Evolutionary conservation across 371 early-diverging fungal genomes (phyloP).

Genomic region (Basidiobolus meristosporus): DNA sequence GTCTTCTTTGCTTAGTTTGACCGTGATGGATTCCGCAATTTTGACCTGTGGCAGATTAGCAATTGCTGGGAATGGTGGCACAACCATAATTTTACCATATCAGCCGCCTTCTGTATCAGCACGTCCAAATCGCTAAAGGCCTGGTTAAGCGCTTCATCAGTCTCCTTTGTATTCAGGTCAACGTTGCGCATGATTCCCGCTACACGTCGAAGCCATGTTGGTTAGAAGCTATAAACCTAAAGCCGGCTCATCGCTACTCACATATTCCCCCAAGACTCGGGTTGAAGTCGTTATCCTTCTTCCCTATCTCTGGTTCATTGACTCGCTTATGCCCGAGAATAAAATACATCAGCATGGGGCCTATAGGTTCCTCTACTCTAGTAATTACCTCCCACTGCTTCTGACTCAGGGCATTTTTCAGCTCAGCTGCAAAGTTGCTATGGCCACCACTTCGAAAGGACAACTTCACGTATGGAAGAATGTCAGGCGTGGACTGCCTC

Average conservation of each 20-base stretch:
- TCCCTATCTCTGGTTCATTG: neutral
- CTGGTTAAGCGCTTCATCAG: slow-evolving; percentile 43
- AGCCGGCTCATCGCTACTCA: neutral
- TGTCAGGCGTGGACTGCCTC: slow-evolving; percentile 2
- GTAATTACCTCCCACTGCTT: slow-evolving; percentile 41
- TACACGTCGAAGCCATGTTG: slow-evolving; percentile 3
- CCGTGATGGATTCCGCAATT: slow-evolving; percentile 55
- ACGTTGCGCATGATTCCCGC: slow-evolving; percentile 57
- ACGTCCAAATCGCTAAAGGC: slow-evolving; percentile 76
- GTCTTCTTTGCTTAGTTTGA: slow-evolving; percentile 29
- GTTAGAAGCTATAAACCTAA: neutral
- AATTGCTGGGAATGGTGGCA: slow-evolving; percentile 7
- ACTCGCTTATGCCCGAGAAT: neutral
- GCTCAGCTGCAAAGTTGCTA: slow-evolving; percentile 25
- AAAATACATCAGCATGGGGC: no score
- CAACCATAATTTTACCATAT: slow-evolving; percentile 45
- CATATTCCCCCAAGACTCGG: slow-evolving; percentile 3
- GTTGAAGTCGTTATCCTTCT: neutral
- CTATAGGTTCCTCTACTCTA: no score
- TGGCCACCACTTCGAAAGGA: slow-evolving; percentile 63
- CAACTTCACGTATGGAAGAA: slow-evolving; percentile 22
- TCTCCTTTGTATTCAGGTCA: slow-evolving; percentile 32
- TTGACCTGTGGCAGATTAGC: slow-evolving; percentile 14
- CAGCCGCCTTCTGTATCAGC: slow-evolving; percentile 66
- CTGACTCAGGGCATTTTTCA: slow-evolving; percentile 28